Base-by-base conservation (phyloP, 139 green algal species). In the Picochlorum sp. region DNA sequence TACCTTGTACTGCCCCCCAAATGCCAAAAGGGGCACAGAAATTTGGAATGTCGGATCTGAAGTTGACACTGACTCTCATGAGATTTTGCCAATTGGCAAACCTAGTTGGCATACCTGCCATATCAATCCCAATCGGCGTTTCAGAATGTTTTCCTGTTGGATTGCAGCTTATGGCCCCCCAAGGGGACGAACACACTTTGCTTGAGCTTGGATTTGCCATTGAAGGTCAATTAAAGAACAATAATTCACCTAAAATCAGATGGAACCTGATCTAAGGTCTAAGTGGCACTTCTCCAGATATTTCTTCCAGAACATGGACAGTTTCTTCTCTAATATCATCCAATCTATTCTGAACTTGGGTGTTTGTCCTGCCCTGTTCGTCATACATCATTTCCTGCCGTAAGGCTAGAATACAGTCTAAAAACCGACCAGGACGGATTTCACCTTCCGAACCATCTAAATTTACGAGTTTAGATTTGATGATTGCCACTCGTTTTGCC, bases 131-230 rank as follows among this genome's bases (percentile, higher is more conserved):
- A 0, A 70, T 85, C 10, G 77, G 83, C 2, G 39, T 51, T 2
- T 7, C 13, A 13, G 12, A n/a, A 6, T n/a, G 22, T 44, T 55
- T 82, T 64, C 81, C 77, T 1, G 56, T 82, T 13, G 82, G 79
- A 2, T 66, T 94, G 61, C 86, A 94, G 62, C 60, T 94, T 6
- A 84, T 93, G 10, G 83, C 76, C 5, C 70, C 69, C 22, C 61
- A 76, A 20, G 88, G 75, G 77, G 18, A 50, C 9, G 86, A 94
- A 66, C 65, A 66, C 7, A 61, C 32, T 2, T 70, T 93, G 53
- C 61, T 93, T 26, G 45, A 69, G 35, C 64, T 55, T 14, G 67
- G 32, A 7, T 62, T 59, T 18, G 69, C 68, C 16, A 33, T 85
- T 28, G 79, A 87, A 40, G 31, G 35, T n/a, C n/a, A n/a, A n/a